Percentiles rank a stretch among this genome's conserved stretches.
phyloP scores from a whole-genome alignment of 176 grass and related monocot species.

The Coix lacrymajobi region DNA sequence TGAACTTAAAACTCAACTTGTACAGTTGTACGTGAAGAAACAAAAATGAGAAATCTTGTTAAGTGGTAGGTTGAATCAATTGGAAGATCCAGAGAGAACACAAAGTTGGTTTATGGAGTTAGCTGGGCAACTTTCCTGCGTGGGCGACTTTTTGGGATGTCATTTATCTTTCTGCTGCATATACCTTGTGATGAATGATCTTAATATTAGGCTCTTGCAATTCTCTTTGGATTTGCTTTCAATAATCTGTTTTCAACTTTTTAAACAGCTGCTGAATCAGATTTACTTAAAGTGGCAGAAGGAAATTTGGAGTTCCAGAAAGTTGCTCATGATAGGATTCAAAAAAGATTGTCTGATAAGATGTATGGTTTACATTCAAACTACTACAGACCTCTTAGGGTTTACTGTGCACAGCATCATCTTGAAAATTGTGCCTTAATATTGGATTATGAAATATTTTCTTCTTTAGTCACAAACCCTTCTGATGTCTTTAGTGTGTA shows the following conservation, averaged over 20 bases:
- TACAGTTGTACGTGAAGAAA: neutral
- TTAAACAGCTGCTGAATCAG: constrained; percentile 43
- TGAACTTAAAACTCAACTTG: neutral
- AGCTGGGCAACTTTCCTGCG: neutral
- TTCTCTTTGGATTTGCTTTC: neutral
- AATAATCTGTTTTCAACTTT: constrained; percentile 25
- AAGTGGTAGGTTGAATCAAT: neutral
- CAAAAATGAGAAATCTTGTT: neutral
- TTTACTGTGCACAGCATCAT: neutral
- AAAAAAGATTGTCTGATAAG: constrained; percentile 56
- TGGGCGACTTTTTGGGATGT: neutral
- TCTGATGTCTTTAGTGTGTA: neutral
- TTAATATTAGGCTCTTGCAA: neutral
- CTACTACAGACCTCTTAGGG: neutral
- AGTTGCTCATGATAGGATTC: constrained; percentile 38
- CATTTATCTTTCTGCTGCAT: neutral
- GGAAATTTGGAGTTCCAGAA: constrained; percentile 57
- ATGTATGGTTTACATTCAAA: constrained; percentile 46
- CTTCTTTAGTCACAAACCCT: neutral
- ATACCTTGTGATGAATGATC: neutral
- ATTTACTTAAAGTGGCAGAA: constrained; percentile 48
- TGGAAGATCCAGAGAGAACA: neutral
- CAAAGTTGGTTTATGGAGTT: neutral
- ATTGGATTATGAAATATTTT: neutral
- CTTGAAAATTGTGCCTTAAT: neutral